Evolutionary conservation across 2,329 filamentous ascomycete genomes (phyloP).

Genomic region (Aspergillus novofumigatus): DNA sequence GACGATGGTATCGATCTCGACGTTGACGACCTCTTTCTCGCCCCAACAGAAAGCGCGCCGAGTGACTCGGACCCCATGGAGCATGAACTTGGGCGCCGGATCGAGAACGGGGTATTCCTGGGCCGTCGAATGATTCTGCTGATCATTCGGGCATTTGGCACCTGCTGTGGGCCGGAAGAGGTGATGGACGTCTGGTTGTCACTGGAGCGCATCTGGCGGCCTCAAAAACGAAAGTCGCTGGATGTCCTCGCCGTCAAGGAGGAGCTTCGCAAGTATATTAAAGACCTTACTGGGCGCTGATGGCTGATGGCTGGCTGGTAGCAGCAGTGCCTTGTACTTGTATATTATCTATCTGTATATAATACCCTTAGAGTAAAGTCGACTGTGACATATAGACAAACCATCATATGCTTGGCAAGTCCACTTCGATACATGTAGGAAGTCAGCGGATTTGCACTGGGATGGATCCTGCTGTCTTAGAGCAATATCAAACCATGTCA

Average conservation of each 20-base stretch:
- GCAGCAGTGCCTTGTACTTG: constrained; percentile 13
- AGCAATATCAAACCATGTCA: not conserved
- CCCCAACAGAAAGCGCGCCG: constrained; percentile 2
- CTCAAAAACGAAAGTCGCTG: constrained; percentile 29
- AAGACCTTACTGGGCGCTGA: constrained; percentile 6
- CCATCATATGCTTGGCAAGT: not conserved
- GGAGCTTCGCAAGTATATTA: constrained; percentile 35
- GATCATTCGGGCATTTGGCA: constrained; percentile 38
- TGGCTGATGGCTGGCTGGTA: not conserved
- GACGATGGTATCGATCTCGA: constrained; percentile 9
- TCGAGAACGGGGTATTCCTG: constrained; percentile 40
- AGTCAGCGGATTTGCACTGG: not conserved
- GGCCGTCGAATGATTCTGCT: constrained; percentile 38
- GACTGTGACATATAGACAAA: not conserved
- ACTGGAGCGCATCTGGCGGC: constrained; percentile 39
- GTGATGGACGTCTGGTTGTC: constrained; percentile 37
- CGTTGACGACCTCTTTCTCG: constrained; percentile 12
- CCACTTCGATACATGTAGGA: not conserved
- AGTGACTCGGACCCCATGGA: constrained; percentile 11
- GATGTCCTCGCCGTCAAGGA: constrained; percentile 36
- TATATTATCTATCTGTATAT: constrained; percentile 26
- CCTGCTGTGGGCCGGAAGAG: constrained; percentile 33
- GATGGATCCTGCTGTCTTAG: not conserved
- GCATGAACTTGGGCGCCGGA: constrained; percentile 22
- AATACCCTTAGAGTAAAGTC: constrained; percentile 12